Evolutionary conservation across 164 flowering plant species (phyloP).

Genomic region (Vitis rupestris): DNA sequence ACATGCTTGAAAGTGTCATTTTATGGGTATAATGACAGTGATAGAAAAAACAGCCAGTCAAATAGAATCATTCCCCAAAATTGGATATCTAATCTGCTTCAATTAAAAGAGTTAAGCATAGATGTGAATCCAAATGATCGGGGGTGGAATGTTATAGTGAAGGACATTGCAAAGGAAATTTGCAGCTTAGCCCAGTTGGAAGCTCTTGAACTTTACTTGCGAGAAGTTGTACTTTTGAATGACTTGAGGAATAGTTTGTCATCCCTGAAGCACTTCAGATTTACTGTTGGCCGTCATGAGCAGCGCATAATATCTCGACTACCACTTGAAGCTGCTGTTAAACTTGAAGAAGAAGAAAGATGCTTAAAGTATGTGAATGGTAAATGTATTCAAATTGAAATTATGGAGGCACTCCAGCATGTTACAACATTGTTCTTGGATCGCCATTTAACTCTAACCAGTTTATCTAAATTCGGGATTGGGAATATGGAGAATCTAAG

Average conservation of each 20-base stretch:
- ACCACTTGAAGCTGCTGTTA: neutral
- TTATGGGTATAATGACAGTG: neutral
- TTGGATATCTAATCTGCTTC: neutral
- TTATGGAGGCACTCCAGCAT: neutral
- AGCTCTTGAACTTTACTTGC: constrained; percentile 3
- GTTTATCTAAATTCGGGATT: constrained; percentile 2
- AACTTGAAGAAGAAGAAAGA: neutral
- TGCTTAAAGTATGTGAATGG: constrained; percentile 9
- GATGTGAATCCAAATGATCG: constrained; percentile 5
- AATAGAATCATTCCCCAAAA: constrained; percentile 5
- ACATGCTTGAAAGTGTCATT: neutral
- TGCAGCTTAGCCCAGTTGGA: neutral
- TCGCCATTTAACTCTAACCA: neutral
- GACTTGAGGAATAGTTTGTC: neutral
- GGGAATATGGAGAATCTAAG: constrained; percentile 2
- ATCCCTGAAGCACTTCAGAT: neutral
- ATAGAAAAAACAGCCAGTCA: neutral
- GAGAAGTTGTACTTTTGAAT: neutral
- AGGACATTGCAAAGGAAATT: neutral
- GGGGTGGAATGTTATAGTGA: constrained; percentile 2
- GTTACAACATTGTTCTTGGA: neutral
- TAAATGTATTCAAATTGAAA: neutral
- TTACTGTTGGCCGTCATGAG: neutral
- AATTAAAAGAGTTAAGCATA: constrained; percentile 8
- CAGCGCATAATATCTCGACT: constrained; percentile 3